Base-by-base conservation (phyloP, 2,329 filamentous ascomycete genomes). In the Thyridium curvatum region DNA sequence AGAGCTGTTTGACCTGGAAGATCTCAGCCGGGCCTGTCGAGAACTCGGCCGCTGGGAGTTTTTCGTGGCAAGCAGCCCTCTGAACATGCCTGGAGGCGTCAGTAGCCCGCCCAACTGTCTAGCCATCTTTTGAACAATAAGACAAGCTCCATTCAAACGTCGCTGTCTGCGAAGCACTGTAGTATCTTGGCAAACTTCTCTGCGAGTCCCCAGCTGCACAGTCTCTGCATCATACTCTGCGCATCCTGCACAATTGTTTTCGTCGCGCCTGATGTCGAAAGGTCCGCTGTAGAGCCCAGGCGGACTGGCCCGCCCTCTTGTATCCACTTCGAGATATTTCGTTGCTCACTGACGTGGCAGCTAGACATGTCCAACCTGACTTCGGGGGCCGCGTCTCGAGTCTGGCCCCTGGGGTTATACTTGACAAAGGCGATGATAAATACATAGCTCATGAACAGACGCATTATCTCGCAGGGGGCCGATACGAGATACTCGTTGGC, bases 21-120 rank as follows among this genome's bases (percentile, higher is more conserved):
- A 41, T 16, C 42, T 62, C 34, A 53, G 54, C 12, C 52, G 71
- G 62, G 71, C 60, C 2, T 80, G 79, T 55, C 75, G 74, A 43
- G 62, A 70, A 43, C 61, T 66, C 6, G 64, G 60, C 12, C 53
- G 68, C 12, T 73, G 66, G 62, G 59, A 55, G 0, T 76, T 76
- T 42, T 75, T 76, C 43, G 52, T 76, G 15, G 61, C 62, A 2
- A 70, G 65, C 15, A 55, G 64, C 35, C 69, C 69, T 2, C 52
- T 73, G 29, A 71, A 73, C 37, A 65, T 69, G 41, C 62, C 64
- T 18, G 66, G 66, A 1, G 65, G 64, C 7, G 60, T 69, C 2
- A 64, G 61, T 15, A 68, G 64, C 43, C 67, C 68, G 5, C 62
- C 67, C 8, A 68, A 68, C 44, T 62, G 59, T 5, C 50, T 68